A percentile compares a stretch with the other conserved stretches of the same genome.
These are phyloP conservation scores for Yarrowia sp. DNA, from an alignment of 805 yeast species.

Conservation along the genomic window DNA sequence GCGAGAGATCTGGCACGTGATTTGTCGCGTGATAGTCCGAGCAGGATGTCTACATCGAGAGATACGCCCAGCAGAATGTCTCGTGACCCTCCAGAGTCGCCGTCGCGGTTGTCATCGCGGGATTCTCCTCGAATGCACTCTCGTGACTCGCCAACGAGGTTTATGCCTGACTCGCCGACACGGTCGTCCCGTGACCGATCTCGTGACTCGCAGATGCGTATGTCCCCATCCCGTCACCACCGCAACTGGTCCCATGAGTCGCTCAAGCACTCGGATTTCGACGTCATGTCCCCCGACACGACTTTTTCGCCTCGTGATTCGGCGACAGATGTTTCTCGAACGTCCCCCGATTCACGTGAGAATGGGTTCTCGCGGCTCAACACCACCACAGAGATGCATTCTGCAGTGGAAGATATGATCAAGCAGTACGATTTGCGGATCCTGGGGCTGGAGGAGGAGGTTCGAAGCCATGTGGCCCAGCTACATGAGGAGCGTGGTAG, in stretches of 20 bases:
- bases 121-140: background rate
- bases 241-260: background rate
- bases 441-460: background rate
- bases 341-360: conserved; percentile 3
- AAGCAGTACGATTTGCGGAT: conserved; percentile 14
- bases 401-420: conserved; percentile 12
- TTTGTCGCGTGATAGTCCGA: background rate
- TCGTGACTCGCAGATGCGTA: background rate
- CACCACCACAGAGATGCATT: conserved; percentile 13
- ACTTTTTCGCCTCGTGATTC: background rate
- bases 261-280: background rate
- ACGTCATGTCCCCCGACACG: background rate
- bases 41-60: background rate
- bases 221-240: background rate
- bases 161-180: background rate
- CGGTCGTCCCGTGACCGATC: background rate
- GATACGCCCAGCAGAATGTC: background rate
- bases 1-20: background rate
- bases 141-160: background rate
- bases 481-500: background rate
- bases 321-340: background rate
- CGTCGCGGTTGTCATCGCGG: background rate
- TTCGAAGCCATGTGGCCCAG: background rate
- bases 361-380: background rate
- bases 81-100: background rate